These are phyloP conservation scores for Plasmodium coatneyi DNA, from an alignment of 169 alveolate genomes.

Conservation along the genomic window DNA sequence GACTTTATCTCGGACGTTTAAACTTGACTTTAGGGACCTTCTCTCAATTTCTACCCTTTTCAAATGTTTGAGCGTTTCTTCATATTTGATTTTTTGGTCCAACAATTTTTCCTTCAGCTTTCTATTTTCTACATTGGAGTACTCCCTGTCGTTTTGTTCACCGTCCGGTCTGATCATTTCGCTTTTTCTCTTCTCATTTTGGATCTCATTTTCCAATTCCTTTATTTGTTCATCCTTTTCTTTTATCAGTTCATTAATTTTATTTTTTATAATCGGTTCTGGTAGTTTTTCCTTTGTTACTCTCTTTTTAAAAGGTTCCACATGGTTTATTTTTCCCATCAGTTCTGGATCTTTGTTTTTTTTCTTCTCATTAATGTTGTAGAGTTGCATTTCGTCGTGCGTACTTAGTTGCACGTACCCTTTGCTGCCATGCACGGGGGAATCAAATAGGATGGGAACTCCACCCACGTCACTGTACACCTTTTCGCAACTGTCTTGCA, in stretches of 20 bases:
- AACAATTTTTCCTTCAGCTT: slow-evolving; percentile 50
- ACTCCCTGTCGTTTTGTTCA: not conserved
- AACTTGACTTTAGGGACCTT: slow-evolving; percentile 57
- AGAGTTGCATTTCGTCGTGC: not conserved
- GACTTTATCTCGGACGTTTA: slow-evolving; percentile 64
- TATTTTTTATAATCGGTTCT: not conserved
- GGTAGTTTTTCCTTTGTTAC: slow-evolving; percentile 22
- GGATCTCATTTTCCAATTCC: slow-evolving; percentile 26
- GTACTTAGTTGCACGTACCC: not conserved
- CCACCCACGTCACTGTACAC: not conserved
- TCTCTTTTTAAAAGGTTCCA: slow-evolving; percentile 56
- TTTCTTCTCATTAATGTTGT: not conserved
- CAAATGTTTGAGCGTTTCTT: slow-evolving; percentile 72
- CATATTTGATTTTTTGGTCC: slow-evolving; percentile 71
- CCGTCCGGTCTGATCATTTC: not conserved
- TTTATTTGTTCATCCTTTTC: slow-evolving; percentile 58
- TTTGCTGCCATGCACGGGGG: not conserved
- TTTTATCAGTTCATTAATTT: slow-evolving; percentile 44
- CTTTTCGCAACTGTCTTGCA: not conserved
- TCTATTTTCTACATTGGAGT: slow-evolving; percentile 14
- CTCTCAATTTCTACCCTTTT: slow-evolving; percentile 64
- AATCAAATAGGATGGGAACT: not conserved
- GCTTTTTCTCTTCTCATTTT: slow-evolving; percentile 17
- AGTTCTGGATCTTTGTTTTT: not conserved
- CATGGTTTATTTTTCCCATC: not conserved